Evolutionary conservation across 805 yeast genomes (phyloP).

Genomic region (Metschnikowia koreensis): DNA sequence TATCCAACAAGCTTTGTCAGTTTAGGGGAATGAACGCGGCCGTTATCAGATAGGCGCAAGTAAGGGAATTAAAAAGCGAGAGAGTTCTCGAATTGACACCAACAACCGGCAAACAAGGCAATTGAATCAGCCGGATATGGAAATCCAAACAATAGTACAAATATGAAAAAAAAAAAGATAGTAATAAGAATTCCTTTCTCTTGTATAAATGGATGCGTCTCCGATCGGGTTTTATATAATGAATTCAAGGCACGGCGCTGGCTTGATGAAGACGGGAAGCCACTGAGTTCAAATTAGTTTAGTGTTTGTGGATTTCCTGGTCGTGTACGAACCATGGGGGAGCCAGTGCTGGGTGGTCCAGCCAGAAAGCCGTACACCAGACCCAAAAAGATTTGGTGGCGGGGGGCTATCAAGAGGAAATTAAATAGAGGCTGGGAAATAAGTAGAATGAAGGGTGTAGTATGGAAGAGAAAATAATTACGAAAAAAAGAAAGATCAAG

Average conservation of each 20-base stretch:
- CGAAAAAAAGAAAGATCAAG: too few species aligned
- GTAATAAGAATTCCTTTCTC: too few species aligned
- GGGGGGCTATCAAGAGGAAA: not conserved
- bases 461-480: too few species aligned
- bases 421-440: not conserved
- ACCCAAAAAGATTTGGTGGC: not conserved
- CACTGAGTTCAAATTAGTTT: too few species aligned
- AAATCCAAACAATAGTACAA: too few species aligned
- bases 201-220: too few species aligned
- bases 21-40: too few species aligned
- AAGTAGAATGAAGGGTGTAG: too few species aligned
- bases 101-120: not conserved
- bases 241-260: not conserved
- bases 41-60: not conserved
- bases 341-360: not conserved
- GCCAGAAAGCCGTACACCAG: conserved; percentile 2
- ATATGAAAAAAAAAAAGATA: too few species aligned
- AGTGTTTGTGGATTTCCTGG: too few species aligned
- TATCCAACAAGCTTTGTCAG: too few species aligned
- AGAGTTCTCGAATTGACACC: not conserved
- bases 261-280: not conserved
- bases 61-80: not conserved
- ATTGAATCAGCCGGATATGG: not conserved
- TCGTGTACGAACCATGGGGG: too few species aligned
- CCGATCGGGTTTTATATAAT: not conserved